Percentiles rank a stretch among this genome's conserved stretches.
Evolutionary conservation across 441 rosid species (phyloP).

Genomic region (Populus trichocarpa): DNA sequence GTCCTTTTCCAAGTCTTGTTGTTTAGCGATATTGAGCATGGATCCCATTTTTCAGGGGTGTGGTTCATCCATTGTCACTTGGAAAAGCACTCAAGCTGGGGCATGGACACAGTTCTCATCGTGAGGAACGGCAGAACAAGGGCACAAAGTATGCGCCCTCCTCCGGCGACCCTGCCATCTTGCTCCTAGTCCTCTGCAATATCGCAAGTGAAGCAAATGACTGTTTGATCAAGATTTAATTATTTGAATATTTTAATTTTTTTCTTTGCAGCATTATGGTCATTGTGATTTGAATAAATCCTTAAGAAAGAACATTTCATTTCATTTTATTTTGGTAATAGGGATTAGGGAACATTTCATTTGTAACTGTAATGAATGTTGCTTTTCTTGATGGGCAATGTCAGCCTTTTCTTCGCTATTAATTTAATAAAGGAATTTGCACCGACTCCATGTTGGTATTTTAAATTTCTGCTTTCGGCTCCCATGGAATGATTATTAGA

Average conservation of each 20-base stretch:
- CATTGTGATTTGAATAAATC: not conserved
- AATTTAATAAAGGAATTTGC: too few species aligned
- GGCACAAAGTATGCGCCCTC: slow-evolving; percentile 26
- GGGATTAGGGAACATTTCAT: too few species aligned
- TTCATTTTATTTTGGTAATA: too few species aligned
- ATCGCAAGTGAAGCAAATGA: not conserved
- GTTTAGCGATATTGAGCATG: too few species aligned
- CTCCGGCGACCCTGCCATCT: slow-evolving; percentile 48
- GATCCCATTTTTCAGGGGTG: too few species aligned
- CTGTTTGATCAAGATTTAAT: not conserved
- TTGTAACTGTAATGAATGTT: too few species aligned
- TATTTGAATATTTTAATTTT: not conserved
- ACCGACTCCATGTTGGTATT: too few species aligned
- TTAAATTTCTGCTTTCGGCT: too few species aligned
- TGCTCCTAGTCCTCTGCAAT: slow-evolving; percentile 21
- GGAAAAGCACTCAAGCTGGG: slow-evolving; percentile 46
- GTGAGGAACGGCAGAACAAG: slow-evolving; percentile 47
- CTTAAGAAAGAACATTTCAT: not conserved
- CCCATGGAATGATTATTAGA: too few species aligned
- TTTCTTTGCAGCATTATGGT: not conserved
- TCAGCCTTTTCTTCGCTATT: too few species aligned
- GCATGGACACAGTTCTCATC: slow-evolving; percentile 49
- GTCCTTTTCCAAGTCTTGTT: too few species aligned
- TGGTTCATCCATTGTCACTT: slow-evolving; percentile 41
- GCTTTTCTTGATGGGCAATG: too few species aligned